These are phyloP conservation scores for Acacia confusa DNA, from an alignment of 306 rosid genomes.

Conservation along the genomic window DNA sequence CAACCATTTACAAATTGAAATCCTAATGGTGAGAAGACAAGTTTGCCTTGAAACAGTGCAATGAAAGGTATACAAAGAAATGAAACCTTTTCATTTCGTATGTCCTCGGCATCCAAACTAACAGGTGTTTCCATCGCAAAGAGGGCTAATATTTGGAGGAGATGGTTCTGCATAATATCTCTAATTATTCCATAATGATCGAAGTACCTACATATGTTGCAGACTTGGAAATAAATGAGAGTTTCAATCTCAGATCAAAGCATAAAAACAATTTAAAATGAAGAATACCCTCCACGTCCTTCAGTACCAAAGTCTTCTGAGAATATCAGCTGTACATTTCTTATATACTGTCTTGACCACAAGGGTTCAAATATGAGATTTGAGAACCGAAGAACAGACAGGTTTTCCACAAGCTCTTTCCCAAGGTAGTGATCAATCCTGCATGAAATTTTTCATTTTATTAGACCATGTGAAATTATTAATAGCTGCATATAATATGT, in stretches of 20 bases:
- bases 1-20: slow-evolving; percentile 29
- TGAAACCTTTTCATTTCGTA: slow-evolving; percentile 86
- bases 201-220: slow-evolving; percentile 58
- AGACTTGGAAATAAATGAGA: slow-evolving; percentile 27
- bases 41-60: slow-evolving; percentile 6
- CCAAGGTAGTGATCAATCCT: slow-evolving; percentile 96
- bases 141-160: slow-evolving; percentile 91
- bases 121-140: slow-evolving; percentile 98
- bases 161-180: slow-evolving; percentile 95
- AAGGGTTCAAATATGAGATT: slow-evolving; percentile 91
- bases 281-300: slow-evolving; percentile 94
- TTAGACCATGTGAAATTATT: slow-evolving; percentile 19
- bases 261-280: slow-evolving; percentile 15
- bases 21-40: background rate
- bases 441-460: slow-evolving; percentile 26
- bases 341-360: slow-evolving; percentile 94
- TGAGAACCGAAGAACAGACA: slow-evolving; percentile 89
- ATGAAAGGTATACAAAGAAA: slow-evolving; percentile 19
- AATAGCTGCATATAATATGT: slow-evolving; percentile 23
- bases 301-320: slow-evolving; percentile 97
- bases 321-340: slow-evolving; percentile 83
- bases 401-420: slow-evolving; percentile 94
- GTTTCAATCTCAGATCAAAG: slow-evolving; percentile 17
- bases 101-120: slow-evolving; percentile 92
- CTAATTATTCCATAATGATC: slow-evolving; percentile 88